Evolutionary conservation across 2,329 filamentous ascomycete genomes (phyloP), one percentile per base, ranked within the genome.

Genomic region (Sarocladiaceae sp.): DNA sequence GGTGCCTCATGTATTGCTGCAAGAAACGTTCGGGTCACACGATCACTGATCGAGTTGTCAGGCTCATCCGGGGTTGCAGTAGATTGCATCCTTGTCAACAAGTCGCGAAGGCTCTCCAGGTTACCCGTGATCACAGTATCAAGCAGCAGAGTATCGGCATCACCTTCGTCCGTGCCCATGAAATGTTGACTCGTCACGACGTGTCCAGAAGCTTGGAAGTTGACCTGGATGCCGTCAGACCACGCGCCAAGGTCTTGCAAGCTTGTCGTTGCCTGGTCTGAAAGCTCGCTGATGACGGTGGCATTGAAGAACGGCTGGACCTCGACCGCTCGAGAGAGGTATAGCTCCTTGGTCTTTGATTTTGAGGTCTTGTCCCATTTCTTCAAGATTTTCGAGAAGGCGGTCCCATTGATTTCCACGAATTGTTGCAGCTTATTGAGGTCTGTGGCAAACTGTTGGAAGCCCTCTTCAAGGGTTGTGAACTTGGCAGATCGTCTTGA

Each of bases 301-400:
- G 93, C 86, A 69, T 99, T 97, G 79, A 97, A 99, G 69, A 95
- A 97, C 6, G 94, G 94, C 64, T 97, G 94, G 7, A 97, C 92
- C 69, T 99, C 94, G 56, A 99, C 93, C 8, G 94, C 94, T 55
- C 94, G 82, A 10, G 95, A 95, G 31, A 99, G 84, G 66, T 97
- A 99, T 36, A 97, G 81, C 72, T 97, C 94, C 70, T 99, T 99
- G 54, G 94, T 97, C 69, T 93, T 93, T 50, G 93, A 97, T 79
- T 97, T 99, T 60, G 93, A 97, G 1, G 92, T 97, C 80, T 99
- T 99, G 73, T 99, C 94, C 94, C 94, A 99, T 82, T 99, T 99
- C 74, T 99, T 99, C 57, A 99, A 75, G 54, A 99, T 99, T 70
- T 99, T 99, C 25, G 93, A 97, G 68, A 97, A 97, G 15, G 92